phyloP scores from a whole-genome alignment of 2,329 filamentous ascomycete species.

The Chalaropsis ovoidea region DNA sequence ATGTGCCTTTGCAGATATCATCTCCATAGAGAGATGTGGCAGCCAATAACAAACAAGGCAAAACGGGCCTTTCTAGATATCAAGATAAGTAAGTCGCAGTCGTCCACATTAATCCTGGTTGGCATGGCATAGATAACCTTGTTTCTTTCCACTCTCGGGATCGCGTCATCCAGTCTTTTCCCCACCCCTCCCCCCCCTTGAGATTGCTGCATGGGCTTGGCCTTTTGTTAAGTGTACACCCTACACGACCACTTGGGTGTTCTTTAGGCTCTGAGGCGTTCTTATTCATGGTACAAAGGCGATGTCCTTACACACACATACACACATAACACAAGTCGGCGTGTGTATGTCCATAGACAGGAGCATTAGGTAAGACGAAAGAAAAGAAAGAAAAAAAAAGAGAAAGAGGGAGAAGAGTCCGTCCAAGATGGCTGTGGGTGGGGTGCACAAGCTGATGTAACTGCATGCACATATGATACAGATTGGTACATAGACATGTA shows the following conservation, averaged over 20 bases:
- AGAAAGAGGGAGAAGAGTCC: no score
- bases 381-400: no score
- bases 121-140: slow-evolving; percentile 9
- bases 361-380: background rate
- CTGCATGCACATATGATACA: no score
- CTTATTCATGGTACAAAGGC: background rate
- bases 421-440: no score
- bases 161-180: background rate
- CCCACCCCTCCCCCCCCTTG: background rate
- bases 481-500: no score
- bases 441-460: no score
- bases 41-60: background rate
- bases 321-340: background rate
- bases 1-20: background rate
- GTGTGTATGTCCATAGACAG: background rate
- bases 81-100: slow-evolving; percentile 1
- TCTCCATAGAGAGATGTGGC: background rate
- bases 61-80: background rate
- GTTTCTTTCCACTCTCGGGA: background rate
- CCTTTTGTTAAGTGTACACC: no score
- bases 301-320: background rate
- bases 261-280: background rate
- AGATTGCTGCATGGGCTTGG: background rate
- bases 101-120: background rate
- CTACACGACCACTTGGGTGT: background rate